phyloP scores from a whole-genome alignment of 257 asterid genomes.

The Henckelia pumila region DNA sequence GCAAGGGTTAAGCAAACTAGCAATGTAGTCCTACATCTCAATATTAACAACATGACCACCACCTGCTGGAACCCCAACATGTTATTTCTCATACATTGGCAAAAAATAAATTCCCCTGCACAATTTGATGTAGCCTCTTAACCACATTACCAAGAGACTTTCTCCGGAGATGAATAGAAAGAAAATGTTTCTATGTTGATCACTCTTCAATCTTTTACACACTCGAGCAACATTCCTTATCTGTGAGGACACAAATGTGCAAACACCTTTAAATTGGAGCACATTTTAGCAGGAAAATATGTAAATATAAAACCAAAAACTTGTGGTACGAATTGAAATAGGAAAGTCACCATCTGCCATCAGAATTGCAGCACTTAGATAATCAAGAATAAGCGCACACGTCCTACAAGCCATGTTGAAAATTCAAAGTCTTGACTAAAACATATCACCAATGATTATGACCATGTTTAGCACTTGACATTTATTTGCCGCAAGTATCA shows the following conservation, averaged over 20 bases:
- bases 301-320: background rate
- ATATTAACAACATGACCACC: constrained; percentile 12
- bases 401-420: constrained; percentile 12
- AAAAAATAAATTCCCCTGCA: constrained; percentile 18
- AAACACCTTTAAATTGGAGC: constrained; percentile 12
- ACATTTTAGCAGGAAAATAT: constrained; percentile 17
- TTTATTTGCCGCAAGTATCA: constrained; percentile 5
- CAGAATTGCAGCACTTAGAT: background rate
- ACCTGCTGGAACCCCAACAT: constrained; percentile 14
- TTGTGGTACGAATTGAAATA: constrained; percentile 3
- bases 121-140: constrained; percentile 12
- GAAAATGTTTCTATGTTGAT: constrained; percentile 14
- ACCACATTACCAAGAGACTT: constrained; percentile 8
- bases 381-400: background rate
- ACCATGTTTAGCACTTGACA: background rate
- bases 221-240: constrained; percentile 24
- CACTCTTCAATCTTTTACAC: constrained; percentile 21
- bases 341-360: background rate
- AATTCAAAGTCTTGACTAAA: too few species aligned
- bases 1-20: constrained; percentile 16
- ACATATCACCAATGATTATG: too few species aligned
- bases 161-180: constrained; percentile 20
- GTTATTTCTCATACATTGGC: background rate
- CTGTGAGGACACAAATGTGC: constrained; percentile 20
- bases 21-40: constrained; percentile 22